Percentiles rank a stretch among this genome's conserved stretches.
Evolutionary conservation across 495 filamentous ascomycete species (phyloP).

Genomic region (Penicillium ochrochloron): DNA sequence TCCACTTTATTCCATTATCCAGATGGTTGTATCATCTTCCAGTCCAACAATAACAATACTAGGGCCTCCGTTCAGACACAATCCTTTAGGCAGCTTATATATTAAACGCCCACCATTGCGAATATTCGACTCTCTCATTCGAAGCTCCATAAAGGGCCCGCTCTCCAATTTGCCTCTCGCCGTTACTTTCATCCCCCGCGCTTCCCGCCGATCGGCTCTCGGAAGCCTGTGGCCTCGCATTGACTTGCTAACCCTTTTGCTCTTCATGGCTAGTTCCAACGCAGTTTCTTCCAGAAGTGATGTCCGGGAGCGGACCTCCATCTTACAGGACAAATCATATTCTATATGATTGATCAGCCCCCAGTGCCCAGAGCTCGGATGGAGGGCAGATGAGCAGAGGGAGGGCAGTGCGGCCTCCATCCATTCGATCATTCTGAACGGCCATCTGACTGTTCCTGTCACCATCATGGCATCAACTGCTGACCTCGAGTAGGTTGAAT

Average conservation of each 20-base stretch:
- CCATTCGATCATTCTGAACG: slow-evolving; percentile 1
- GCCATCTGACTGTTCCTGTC: neutral
- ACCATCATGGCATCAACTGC: neutral
- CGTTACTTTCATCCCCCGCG: slow-evolving; percentile 10
- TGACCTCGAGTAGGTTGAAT: neutral
- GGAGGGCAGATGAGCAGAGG: slow-evolving; percentile 10
- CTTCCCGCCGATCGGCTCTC: slow-evolving; percentile 14
- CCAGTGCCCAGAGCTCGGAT: neutral
- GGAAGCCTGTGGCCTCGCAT: neutral
- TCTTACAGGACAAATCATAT: slow-evolving; percentile 11
- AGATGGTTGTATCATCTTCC: neutral
- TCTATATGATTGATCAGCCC: neutral
- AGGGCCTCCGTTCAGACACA: neutral
- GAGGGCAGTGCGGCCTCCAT: slow-evolving; percentile 3
- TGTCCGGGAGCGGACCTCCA: neutral
- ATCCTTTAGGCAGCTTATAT: neutral
- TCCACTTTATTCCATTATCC: neutral
- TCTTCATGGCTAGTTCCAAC: neutral
- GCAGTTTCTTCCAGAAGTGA: neutral
- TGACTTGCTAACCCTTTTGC: neutral
- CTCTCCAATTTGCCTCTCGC: neutral
- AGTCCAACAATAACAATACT: neutral
- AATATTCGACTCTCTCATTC: neutral
- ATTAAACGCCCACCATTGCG: neutral
- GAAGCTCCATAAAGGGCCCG: neutral